Evolutionary conservation across 106 monocot species (phyloP).

Genomic region (Platanthera zijinensis): DNA sequence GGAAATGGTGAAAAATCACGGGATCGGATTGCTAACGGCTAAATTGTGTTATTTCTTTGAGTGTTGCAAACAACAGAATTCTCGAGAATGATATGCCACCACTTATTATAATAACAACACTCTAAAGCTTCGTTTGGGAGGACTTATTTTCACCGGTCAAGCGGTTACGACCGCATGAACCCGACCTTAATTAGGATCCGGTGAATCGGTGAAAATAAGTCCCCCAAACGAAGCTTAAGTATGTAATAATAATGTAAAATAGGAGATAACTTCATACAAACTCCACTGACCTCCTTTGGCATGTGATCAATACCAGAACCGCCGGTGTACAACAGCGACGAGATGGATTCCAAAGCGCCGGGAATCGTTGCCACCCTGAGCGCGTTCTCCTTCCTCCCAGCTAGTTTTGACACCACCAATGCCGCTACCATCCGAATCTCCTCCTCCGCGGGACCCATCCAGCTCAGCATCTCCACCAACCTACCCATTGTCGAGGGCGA

Average conservation of each 20-base stretch:
- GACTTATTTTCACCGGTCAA: too few species aligned
- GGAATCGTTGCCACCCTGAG: constrained; percentile 67
- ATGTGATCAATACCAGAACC: neutral
- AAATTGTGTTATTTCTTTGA: too few species aligned
- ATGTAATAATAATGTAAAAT: neutral
- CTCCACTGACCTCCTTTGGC: neutral
- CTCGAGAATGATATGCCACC: too few species aligned
- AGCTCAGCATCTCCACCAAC: constrained; percentile 78
- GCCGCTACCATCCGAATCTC: constrained; percentile 56
- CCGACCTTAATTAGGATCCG: too few species aligned
- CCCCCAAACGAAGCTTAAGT: too few species aligned
- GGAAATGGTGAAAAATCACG: too few species aligned
- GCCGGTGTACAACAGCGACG: constrained; percentile 47
- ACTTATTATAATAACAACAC: too few species aligned
- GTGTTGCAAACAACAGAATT: too few species aligned
- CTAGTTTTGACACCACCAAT: constrained; percentile 48
- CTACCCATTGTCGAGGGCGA: constrained; percentile 46
- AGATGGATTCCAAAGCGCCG: constrained; percentile 75
- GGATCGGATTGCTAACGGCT: too few species aligned
- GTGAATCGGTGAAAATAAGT: too few species aligned
- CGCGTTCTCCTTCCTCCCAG: constrained; percentile 70
- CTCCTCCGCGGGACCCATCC: constrained; percentile 53
- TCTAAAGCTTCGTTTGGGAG: too few species aligned
- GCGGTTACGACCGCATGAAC: too few species aligned
- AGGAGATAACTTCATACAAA: neutral